Evolutionary conservation across 495 filamentous ascomycete species (phyloP).

Genomic region (Hypoxylon rickii): DNA sequence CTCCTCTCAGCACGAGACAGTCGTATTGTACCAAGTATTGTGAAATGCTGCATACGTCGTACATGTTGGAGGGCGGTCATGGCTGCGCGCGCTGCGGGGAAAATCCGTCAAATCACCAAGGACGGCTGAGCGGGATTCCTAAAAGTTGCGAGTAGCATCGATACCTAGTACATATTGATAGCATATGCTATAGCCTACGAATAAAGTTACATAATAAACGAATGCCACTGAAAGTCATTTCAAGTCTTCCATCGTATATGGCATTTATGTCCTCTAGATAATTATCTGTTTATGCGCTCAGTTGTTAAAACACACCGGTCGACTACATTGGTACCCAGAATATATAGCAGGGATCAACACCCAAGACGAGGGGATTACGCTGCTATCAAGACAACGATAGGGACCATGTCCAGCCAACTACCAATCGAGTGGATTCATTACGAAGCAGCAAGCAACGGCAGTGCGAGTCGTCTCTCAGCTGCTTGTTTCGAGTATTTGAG

Average conservation of each 20-base stretch:
- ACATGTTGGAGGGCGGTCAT: conserved; percentile 15
- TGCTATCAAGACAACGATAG: no score
- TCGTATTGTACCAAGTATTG: conserved; percentile 20
- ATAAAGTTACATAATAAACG: no score
- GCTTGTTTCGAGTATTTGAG: background rate
- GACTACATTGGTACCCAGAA: no score
- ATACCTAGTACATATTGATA: no score
- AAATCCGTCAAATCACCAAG: conserved; percentile 30
- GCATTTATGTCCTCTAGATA: no score
- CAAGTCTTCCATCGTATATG: no score
- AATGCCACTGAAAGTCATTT: no score
- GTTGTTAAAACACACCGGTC: no score
- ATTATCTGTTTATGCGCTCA: no score
- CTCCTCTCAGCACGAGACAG: background rate
- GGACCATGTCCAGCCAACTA: conserved; percentile 9
- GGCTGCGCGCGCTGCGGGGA: conserved; percentile 33
- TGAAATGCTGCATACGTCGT: conserved; percentile 23
- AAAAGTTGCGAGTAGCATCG: no score
- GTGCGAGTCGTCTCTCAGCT: conserved; percentile 1
- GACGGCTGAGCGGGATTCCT: no score
- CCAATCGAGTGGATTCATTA: background rate
- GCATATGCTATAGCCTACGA: no score
- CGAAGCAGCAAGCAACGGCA: conserved; percentile 1
- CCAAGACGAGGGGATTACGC: background rate
- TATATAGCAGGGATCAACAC: conserved; percentile 1